These are phyloP conservation scores for Chimonanthus praecox DNA, from an alignment of 164 flowering plant species.

Conservation along the genomic window DNA sequence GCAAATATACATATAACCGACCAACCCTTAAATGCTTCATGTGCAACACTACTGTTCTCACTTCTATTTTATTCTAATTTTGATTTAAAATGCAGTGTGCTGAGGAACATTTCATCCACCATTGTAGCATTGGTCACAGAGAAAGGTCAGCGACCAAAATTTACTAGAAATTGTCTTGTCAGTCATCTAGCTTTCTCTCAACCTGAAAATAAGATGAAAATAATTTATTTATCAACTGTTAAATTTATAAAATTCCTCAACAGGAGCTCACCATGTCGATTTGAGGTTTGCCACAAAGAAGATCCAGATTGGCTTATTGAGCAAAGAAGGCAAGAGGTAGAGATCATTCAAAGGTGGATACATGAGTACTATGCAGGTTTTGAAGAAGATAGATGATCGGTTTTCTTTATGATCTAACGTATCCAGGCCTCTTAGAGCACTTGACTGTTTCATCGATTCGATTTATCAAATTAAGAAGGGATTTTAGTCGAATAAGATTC, in stretches of 20 bases:
- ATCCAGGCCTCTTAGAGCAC: too few relatives aligned
- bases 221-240: not conserved
- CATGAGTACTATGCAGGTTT: conserved; percentile 21
- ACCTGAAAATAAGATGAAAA: not conserved
- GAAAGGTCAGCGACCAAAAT: conserved; percentile 25
- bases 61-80: not conserved
- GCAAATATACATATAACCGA: too few relatives aligned
- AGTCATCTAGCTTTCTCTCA: not conserved
- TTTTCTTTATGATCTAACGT: too few relatives aligned
- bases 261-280: conserved; percentile 59
- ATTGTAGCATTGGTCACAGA: conserved; percentile 52
- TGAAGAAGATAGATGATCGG: not conserved
- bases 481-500: not conserved
- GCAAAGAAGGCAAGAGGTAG: conserved; percentile 48
- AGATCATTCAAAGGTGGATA: conserved; percentile 47
- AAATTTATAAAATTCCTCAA: not conserved
- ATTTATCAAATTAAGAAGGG: not conserved
- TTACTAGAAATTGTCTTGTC: not conserved
- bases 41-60: not conserved
- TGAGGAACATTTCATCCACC: conserved; percentile 43
- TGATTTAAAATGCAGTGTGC: conserved; percentile 28
- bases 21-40: too few relatives aligned
- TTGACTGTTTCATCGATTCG: not conserved
- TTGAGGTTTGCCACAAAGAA: conserved; percentile 34
- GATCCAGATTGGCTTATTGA: conserved; percentile 52